Percentiles rank a stretch among this genome's conserved stretches.
These are phyloP conservation scores for Aspergillus sojae DNA, from an alignment of 2,329 filamentous ascomycete species.

Conservation along the genomic window DNA sequence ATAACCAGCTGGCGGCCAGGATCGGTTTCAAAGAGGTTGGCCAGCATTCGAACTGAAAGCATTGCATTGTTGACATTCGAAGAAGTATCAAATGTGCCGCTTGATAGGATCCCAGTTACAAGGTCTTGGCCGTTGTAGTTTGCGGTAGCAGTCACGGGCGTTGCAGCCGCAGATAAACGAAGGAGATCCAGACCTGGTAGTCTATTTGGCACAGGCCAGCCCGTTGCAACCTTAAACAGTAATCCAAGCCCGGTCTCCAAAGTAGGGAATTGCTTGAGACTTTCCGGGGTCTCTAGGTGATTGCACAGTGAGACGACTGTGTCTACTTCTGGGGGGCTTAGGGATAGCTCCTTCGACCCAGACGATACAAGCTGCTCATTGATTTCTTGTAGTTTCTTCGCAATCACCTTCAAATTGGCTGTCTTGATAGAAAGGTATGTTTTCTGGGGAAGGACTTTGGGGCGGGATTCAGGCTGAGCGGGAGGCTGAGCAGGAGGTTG, in stretches of 20 bases:
- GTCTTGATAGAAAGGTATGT: constrained; percentile 76
- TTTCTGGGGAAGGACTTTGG: constrained; percentile 73
- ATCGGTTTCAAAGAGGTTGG: constrained; percentile 78
- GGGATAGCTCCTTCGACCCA: constrained; percentile 71
- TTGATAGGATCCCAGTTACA: constrained; percentile 61
- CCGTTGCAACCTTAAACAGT: constrained; percentile 70
- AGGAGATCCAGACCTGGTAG: constrained; percentile 85
- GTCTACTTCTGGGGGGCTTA: constrained; percentile 72
- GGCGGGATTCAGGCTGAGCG: constrained; percentile 43
- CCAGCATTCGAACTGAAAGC: constrained; percentile 79
- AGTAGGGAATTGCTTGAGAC: constrained; percentile 48
- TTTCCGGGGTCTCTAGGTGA: constrained; percentile 58
- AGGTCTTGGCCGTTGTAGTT: constrained; percentile 59
- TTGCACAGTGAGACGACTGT: constrained; percentile 63
- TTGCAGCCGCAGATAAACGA: constrained; percentile 74
- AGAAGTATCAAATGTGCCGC: constrained; percentile 61
- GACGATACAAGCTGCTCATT: constrained; percentile 69
- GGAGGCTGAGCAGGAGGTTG: constrained; percentile 28
- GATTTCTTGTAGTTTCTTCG: constrained; percentile 74
- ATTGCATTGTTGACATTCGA: constrained; percentile 80
- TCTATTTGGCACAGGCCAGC: constrained; percentile 79
- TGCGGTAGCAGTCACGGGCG: constrained; percentile 66
- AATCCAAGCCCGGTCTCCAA: constrained; percentile 62
- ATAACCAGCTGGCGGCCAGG: constrained; percentile 69
- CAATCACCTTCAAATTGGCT: constrained; percentile 70